These are phyloP conservation scores for Cadophora luteo-olivacea DNA, from an alignment of 2,329 filamentous ascomycete genomes.

Conservation along the genomic window DNA sequence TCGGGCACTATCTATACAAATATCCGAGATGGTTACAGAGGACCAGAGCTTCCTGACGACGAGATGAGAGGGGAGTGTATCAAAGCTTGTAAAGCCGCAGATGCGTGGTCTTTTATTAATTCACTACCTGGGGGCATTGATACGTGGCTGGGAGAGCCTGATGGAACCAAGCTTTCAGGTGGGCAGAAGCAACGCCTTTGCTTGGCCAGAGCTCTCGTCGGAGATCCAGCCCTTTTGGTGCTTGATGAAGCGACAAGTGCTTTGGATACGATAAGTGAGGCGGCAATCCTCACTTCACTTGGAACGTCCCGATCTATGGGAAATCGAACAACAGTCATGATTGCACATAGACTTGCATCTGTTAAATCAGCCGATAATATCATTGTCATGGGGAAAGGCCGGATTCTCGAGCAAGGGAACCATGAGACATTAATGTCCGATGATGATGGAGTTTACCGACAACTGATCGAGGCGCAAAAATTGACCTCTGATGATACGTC, in stretches of 20 bases:
- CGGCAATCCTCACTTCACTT: conserved; percentile 55
- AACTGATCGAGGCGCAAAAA: conserved; percentile 36
- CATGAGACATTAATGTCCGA: conserved; percentile 44
- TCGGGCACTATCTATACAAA: conserved; percentile 53
- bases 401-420: conserved; percentile 48
- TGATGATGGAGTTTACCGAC: conserved; percentile 57
- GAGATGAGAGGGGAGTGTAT: conserved; percentile 33
- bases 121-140: conserved; percentile 56
- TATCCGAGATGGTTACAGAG: conserved; percentile 53
- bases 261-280: conserved; percentile 64
- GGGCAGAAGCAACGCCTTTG: conserved; percentile 65
- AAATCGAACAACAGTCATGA: conserved; percentile 48
- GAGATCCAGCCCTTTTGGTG: conserved; percentile 62
- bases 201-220: conserved; percentile 62
- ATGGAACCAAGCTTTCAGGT: conserved; percentile 61
- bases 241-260: conserved; percentile 68
- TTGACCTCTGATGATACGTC: conserved; percentile 22
- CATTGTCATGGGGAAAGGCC: conserved; percentile 48
- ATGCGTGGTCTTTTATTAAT: conserved; percentile 62
- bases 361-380: conserved; percentile 50
- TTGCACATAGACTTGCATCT: conserved; percentile 51
- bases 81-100: conserved; percentile 60
- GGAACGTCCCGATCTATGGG: conserved; percentile 40
- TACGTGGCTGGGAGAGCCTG: conserved; percentile 57
- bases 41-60: conserved; percentile 25